Evolutionary conservation across 495 filamentous ascomycete species (phyloP), one percentile per base, ranked within the genome.

Genomic region (Hypoxylon cercidicola): DNA sequence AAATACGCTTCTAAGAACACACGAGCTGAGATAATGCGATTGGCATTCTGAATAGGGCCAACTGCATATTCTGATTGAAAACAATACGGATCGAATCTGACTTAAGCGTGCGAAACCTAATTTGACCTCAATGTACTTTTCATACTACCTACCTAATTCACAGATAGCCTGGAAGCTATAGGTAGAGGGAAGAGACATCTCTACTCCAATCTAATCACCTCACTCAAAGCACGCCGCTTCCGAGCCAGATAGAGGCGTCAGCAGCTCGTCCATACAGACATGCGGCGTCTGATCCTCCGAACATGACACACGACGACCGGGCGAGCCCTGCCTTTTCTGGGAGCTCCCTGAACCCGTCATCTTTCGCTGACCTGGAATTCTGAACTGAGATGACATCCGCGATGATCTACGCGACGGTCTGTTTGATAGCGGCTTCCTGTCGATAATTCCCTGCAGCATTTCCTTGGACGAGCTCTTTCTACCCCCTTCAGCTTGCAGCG

Each of bases 261-360:
- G 10, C 34, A 57, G 57, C 41, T 67, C 64, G 19, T 67, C 64
- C 58, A 56, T 58, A 15, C 64, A 67, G 20, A 67, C 49, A 39
- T 67, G 64, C 3, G 64, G 64, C 15, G 57, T 62, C 47, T 67
- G 64, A 49, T 67, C 64, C 49, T 67, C 64, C 34, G 64, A 67
- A 8, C 64, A 67, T 0, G 64, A 67, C 40, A 62, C 12, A n/a
- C 58, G 53, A 39, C 46, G 15, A 1, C 39, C 8, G 9, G 39
- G 4, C 35, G 43, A 2, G 10, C 25, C 61, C 4, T 18, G 25
- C 41, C 51, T 55, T 16, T 46, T 51, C 19, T 64, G 60, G 18
- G 45, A 40, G 12, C 43, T 21, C 13, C 21, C 19, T 18, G 62
- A 60, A 30, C 45, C 34, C 1, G 40, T 44, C 35, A 10, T 62